A percentile compares a stretch with the other conserved stretches of the same genome.
Evolutionary conservation across 2,329 filamentous ascomycete species (phyloP).

Genomic region (Alternaria burnsii): DNA sequence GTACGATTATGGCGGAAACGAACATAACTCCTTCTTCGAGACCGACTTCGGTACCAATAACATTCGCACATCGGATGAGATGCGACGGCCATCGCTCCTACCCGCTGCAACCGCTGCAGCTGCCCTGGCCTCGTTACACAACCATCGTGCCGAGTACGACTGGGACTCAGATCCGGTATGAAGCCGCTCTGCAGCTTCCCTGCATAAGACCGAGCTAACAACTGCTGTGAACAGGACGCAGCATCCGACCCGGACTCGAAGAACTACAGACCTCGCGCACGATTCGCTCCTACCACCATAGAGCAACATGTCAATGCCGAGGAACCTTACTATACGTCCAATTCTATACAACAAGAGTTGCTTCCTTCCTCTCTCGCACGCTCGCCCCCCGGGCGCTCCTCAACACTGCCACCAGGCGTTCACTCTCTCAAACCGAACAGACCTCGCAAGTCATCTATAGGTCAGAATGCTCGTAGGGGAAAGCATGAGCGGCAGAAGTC

Average conservation of each 20-base stretch:
- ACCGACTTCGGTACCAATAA: constrained; percentile 73
- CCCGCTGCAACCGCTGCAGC: constrained; percentile 82
- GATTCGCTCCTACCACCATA: constrained; percentile 56
- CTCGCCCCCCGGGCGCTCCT: constrained; percentile 86
- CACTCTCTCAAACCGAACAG: constrained; percentile 74
- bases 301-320: constrained; percentile 74
- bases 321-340: constrained; percentile 54
- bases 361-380: constrained; percentile 82
- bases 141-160: constrained; percentile 74
- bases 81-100: constrained; percentile 68
- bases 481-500: constrained; percentile 86
- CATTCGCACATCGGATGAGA: constrained; percentile 74
- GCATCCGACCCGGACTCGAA: constrained; percentile 51
- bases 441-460: constrained; percentile 85
- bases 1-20: constrained; percentile 60
- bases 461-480: constrained; percentile 76
- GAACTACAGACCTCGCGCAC: constrained; percentile 49
- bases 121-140: constrained; percentile 84
- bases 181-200: constrained; percentile 20
- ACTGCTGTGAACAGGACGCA: constrained; percentile 43
- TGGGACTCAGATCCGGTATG: constrained; percentile 52
- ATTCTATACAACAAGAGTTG: constrained; percentile 74
- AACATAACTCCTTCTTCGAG: constrained; percentile 72
- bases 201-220: constrained; percentile 28
- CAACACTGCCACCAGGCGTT: constrained; percentile 85